A percentile compares a stretch with the other conserved stretches of the same genome.
Conservation (phyloP, 495 filamentous ascomycete genomes). For the Lindgomyces ingoldianus region DNA sequence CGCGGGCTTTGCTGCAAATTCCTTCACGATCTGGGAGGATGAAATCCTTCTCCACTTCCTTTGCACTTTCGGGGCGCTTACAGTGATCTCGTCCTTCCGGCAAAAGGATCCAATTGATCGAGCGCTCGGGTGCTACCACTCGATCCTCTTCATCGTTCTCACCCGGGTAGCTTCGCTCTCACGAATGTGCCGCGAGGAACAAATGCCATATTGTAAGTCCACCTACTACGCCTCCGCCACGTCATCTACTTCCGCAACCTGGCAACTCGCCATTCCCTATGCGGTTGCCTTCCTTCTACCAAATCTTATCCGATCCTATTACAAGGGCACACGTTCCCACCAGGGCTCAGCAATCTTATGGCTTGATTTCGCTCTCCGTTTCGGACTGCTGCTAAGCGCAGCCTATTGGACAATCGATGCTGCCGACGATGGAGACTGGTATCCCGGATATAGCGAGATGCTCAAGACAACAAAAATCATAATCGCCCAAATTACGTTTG, state of each 20-base stretch:
- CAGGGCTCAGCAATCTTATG: constrained; percentile 79
- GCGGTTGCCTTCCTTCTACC: constrained; percentile 72
- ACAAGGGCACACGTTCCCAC: constrained; percentile 74
- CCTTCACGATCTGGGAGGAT: constrained; percentile 99
- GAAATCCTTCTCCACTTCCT: constrained; percentile 91
- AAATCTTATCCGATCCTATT: constrained; percentile 74
- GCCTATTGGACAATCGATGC: constrained; percentile 88
- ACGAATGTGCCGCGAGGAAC: constrained; percentile 93
- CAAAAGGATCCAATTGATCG: constrained; percentile 63
- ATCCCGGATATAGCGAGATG: constrained; percentile 58
- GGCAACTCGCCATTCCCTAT: constrained; percentile 84
- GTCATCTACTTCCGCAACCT: constrained; percentile 88
- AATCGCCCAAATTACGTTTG: constrained; percentile 74
- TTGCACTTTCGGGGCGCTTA: constrained; percentile 75
- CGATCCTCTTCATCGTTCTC: constrained; percentile 77
- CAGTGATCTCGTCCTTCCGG: constrained; percentile 72
- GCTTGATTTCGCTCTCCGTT: constrained; percentile 78
- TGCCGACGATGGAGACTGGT: constrained; percentile 87
- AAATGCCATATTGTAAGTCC: constrained; percentile 94
- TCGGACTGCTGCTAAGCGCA: constrained; percentile 72
- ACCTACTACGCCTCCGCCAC: constrained; percentile 92
- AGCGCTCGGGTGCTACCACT: constrained; percentile 77
- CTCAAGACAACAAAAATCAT: constrained; percentile 74
- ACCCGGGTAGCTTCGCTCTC: constrained; percentile 83
- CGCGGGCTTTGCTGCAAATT: constrained; percentile 92